phyloP scores from a whole-genome alignment of 164 flowering plant genomes.

The Aristolochia californica region DNA sequence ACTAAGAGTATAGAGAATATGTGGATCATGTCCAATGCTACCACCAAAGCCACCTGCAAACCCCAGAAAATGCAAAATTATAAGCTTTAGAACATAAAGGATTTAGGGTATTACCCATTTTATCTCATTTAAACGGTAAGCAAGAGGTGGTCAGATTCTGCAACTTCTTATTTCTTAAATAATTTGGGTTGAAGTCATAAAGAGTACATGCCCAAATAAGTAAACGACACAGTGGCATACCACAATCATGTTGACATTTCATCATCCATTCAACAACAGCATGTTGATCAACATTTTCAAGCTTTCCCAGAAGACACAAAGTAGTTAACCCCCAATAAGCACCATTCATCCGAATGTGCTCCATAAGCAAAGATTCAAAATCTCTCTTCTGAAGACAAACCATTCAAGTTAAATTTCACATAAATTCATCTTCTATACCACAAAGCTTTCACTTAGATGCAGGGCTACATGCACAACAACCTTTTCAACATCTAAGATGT shows the following conservation, averaged over 20 bases:
- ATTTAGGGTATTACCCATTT: too few species aligned
- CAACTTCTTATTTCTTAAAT: too few species aligned
- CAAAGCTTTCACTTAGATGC: not conserved
- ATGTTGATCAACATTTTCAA: constrained; percentile 46
- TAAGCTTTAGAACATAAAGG: too few species aligned
- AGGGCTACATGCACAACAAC: constrained; percentile 16
- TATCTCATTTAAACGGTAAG: too few species aligned
- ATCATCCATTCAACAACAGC: constrained; percentile 77
- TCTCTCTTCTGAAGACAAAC: constrained; percentile 35
- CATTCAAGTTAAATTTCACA: not conserved
- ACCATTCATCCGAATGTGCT: constrained; percentile 85
- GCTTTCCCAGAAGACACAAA: constrained; percentile 67
- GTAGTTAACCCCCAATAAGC: constrained; percentile 92
- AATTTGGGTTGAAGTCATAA: too few species aligned
- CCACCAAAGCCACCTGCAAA: constrained; percentile 86
- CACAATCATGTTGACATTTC: constrained; percentile 79
- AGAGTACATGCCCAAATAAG: too few species aligned
- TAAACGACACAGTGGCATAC: constrained; percentile 22
- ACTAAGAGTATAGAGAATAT: constrained; percentile 66
- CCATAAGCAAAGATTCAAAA: constrained; percentile 77
- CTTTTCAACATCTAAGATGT: constrained; percentile 72
- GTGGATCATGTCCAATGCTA: constrained; percentile 87
- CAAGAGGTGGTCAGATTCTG: too few species aligned
- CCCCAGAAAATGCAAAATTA: not conserved
- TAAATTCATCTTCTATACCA: not conserved